A percentile compares a stretch with the other conserved stretches of the same genome.
These are phyloP conservation scores for Colletotrichum tamarilloi DNA, from an alignment of 2,329 filamentous ascomycete species.

Conservation along the genomic window DNA sequence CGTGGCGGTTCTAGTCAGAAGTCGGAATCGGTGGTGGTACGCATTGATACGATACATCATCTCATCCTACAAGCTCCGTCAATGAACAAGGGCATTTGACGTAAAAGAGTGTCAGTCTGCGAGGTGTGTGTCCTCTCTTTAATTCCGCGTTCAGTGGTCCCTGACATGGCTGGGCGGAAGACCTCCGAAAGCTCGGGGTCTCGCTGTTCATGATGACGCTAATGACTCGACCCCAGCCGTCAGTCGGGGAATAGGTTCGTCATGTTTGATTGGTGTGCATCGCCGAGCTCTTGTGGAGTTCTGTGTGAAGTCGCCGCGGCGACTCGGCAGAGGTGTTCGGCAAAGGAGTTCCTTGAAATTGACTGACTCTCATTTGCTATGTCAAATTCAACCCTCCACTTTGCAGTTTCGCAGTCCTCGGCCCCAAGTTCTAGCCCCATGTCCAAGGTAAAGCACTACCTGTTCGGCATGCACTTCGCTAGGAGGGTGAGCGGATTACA, in stretches of 20 bases:
- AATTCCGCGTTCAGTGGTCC: slow-evolving; percentile 18
- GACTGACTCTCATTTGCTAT: slow-evolving; percentile 31
- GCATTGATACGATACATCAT: slow-evolving; percentile 11
- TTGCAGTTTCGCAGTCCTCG: neutral
- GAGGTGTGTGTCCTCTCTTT: neutral
- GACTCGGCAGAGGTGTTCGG: slow-evolving; percentile 30
- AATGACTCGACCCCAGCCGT: slow-evolving; percentile 22
- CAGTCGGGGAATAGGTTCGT: neutral
- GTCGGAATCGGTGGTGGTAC: neutral
- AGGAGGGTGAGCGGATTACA: neutral
- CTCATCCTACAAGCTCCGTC: neutral
- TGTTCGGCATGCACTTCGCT: neutral
- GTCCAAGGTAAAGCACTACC: neutral
- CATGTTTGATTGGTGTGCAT: neutral
- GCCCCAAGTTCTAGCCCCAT: neutral
- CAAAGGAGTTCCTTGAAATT: slow-evolving; percentile 5
- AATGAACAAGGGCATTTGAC: neutral
- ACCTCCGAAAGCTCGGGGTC: neutral
- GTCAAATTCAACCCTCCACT: slow-evolving; percentile 17
- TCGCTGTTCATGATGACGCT: slow-evolving; percentile 2
- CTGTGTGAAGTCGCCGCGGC: neutral
- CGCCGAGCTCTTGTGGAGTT: slow-evolving; percentile 22
- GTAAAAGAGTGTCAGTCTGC: neutral
- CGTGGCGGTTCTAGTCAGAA: neutral
- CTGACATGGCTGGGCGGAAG: slow-evolving; percentile 9